phyloP scores from a whole-genome alignment of 176 grass and related monocot genomes.

The Tuctoria greenei region DNA sequence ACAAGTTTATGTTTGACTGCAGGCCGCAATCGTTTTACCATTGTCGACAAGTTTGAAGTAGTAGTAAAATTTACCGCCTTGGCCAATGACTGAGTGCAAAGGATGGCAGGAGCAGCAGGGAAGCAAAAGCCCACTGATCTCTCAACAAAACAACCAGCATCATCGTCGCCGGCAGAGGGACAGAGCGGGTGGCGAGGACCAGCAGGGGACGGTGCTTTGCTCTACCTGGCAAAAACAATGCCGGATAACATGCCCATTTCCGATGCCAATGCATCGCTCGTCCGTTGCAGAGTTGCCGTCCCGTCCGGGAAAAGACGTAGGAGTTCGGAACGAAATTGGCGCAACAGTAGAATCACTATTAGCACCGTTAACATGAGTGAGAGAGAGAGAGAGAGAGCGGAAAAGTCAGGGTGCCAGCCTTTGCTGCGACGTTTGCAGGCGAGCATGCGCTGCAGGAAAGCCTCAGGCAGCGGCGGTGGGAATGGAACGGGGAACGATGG shows the following conservation, averaged over 20 bases:
- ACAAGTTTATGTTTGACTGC: slow-evolving; percentile 30
- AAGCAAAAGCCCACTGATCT: slow-evolving; percentile 2
- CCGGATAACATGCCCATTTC: slow-evolving; percentile 48
- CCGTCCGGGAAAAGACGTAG: background rate
- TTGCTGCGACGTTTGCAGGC: slow-evolving; percentile 26
- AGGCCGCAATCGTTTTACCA: slow-evolving; percentile 34
- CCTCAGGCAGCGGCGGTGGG: background rate
- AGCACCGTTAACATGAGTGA: slow-evolving; percentile 36
- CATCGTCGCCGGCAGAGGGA: background rate
- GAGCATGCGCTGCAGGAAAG: background rate
- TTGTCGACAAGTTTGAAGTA: too few relatives aligned
- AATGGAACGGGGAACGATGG: background rate
- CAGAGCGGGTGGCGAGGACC: background rate
- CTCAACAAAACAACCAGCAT: background rate
- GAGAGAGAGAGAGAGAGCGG: background rate
- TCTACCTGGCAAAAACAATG: slow-evolving; percentile 55
- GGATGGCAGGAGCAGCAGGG: background rate
- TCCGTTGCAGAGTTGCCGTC: background rate
- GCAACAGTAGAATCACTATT: slow-evolving; percentile 8
- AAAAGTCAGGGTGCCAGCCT: background rate
- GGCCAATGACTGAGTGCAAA: background rate
- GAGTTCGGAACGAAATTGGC: background rate
- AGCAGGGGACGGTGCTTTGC: slow-evolving; percentile 14
- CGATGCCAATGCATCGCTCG: background rate
- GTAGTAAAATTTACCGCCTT: background rate